These are phyloP conservation scores for Bjerkandera adusta DNA, from an alignment of 1,284 basidiomycete genomes.

Conservation along the genomic window DNA sequence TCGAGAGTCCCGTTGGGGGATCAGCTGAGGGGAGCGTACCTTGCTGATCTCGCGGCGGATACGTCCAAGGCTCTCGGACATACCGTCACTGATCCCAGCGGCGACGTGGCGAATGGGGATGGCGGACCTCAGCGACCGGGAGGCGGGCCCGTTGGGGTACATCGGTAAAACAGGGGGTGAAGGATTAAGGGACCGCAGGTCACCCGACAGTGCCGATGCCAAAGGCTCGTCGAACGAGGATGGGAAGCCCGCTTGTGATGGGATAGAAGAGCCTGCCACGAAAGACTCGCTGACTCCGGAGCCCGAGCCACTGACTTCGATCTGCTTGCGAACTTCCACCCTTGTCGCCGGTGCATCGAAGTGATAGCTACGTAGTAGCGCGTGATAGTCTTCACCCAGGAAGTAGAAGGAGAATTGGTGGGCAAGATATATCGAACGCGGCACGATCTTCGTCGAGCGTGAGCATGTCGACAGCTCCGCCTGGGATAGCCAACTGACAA, in stretches of 20 bases:
- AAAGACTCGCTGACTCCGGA: slow-evolving; percentile 45
- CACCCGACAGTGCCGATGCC: slow-evolving; percentile 66
- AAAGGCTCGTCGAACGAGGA: slow-evolving; percentile 75
- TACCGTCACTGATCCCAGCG: slow-evolving; percentile 50
- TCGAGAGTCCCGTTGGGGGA: slow-evolving; percentile 17
- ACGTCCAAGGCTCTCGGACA: slow-evolving; percentile 53
- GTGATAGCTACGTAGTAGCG: slow-evolving; percentile 66
- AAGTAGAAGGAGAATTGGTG: slow-evolving; percentile 81
- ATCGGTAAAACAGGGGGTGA: slow-evolving; percentile 62
- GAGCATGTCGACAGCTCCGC: slow-evolving; percentile 80
- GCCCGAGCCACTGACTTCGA: slow-evolving; percentile 59
- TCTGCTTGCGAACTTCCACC: slow-evolving; percentile 70
- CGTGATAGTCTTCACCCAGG: slow-evolving; percentile 77
- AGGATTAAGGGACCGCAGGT: slow-evolving; percentile 52
- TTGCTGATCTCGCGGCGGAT: slow-evolving; percentile 53
- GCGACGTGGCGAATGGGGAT: slow-evolving; percentile 57
- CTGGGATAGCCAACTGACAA: slow-evolving; percentile 62
- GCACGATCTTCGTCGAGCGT: slow-evolving; percentile 54
- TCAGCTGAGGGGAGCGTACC: slow-evolving; percentile 37
- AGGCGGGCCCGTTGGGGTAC: slow-evolving; percentile 68
- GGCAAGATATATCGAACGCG: slow-evolving; percentile 74
- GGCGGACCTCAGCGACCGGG: slow-evolving; percentile 40
- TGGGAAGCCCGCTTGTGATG: slow-evolving; percentile 36
- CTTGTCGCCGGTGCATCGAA: slow-evolving; percentile 58
- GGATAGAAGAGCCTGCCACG: slow-evolving; percentile 44